phyloP scores from a whole-genome alignment of 352 stramenopile genomes.

The Elongisporangium senticosum region DNA sequence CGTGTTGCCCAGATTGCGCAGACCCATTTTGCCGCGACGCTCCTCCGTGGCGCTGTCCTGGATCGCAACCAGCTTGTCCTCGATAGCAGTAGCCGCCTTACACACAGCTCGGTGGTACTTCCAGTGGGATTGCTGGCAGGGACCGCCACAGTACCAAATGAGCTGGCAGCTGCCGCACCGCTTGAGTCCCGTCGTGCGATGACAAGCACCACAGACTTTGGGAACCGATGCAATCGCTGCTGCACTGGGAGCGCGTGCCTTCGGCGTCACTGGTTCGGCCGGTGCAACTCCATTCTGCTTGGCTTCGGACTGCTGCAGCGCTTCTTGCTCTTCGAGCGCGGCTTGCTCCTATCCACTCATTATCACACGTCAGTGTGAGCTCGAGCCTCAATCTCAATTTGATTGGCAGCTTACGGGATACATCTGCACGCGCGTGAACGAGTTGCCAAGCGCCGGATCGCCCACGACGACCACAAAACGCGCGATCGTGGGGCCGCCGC shows the following conservation, averaged over 20 bases:
- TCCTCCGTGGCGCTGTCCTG: constrained; percentile 37
- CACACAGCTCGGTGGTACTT: constrained; percentile 74
- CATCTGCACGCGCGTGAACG: constrained; percentile 71
- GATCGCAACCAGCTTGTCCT: constrained; percentile 40
- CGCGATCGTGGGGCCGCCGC: constrained; percentile 59
- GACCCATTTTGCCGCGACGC: constrained; percentile 68
- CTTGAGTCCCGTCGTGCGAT: constrained; percentile 39
- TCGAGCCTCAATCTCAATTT: constrained; percentile 1
- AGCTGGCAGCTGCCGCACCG: constrained; percentile 71
- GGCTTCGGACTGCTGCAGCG: constrained; percentile 9
- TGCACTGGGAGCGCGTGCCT: constrained; percentile 16
- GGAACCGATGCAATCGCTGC: constrained; percentile 20
- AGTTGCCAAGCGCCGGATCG: constrained; percentile 42
- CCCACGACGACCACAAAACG: constrained; percentile 69
- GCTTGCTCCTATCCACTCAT: constrained; percentile 24
- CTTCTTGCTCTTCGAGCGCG: constrained; percentile 15
- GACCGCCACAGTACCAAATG: constrained; percentile 70
- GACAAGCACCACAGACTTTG: constrained; percentile 67
- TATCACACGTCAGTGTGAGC: not conserved
- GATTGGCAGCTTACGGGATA: constrained; percentile 38
- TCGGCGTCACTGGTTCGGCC: constrained; percentile 5
- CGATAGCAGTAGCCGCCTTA: constrained; percentile 21
- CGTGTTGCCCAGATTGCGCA: constrained; percentile 75
- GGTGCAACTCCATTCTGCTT: constrained; percentile 6
- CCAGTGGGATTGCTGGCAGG: constrained; percentile 77